A percentile compares a stretch with the other conserved stretches of the same genome.
Evolutionary conservation across 257 asterid genomes (phyloP).

Genomic region (Avicennia marina): DNA sequence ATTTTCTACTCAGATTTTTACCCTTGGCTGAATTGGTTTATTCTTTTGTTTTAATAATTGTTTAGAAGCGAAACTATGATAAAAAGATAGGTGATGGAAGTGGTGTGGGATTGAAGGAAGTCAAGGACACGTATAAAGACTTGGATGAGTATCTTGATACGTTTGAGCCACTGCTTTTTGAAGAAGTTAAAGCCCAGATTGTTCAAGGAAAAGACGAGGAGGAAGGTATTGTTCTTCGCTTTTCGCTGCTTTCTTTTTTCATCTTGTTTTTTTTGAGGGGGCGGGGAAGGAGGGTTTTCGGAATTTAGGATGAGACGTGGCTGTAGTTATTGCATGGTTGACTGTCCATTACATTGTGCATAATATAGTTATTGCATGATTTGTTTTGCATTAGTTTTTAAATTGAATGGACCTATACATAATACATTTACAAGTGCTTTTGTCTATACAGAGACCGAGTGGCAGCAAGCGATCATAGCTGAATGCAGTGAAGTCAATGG

Average conservation of each 20-base stretch:
- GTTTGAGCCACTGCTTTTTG: slow-evolving; percentile 89
- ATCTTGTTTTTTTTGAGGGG: neutral
- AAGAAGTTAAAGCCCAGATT: slow-evolving; percentile 92
- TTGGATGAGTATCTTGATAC: slow-evolving; percentile 70
- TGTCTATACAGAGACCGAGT: slow-evolving; percentile 41
- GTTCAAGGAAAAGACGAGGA: slow-evolving; percentile 54
- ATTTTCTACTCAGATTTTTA: neutral
- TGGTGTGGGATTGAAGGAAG: slow-evolving; percentile 47
- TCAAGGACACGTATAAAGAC: slow-evolving; percentile 62
- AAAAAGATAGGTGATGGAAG: slow-evolving; percentile 28
- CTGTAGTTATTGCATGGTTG: slow-evolving; percentile 10
- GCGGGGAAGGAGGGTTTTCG: too few species aligned
- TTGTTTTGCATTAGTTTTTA: too few species aligned
- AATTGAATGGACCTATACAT: too few species aligned
- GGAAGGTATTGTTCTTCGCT: slow-evolving; percentile 37
- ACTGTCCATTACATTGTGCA: too few species aligned
- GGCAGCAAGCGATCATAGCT: slow-evolving; percentile 39
- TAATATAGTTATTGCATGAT: too few species aligned
- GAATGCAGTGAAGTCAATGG: slow-evolving; percentile 72
- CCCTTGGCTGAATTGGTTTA: neutral
- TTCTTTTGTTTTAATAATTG: neutral
- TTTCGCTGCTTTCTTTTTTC: neutral
- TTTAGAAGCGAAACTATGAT: slow-evolving; percentile 30
- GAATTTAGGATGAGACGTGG: neutral
- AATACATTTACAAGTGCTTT: too few species aligned